Evolutionary conservation across 1,284 basidiomycete species (phyloP).

Genomic region (Psilocybe mexicana): DNA sequence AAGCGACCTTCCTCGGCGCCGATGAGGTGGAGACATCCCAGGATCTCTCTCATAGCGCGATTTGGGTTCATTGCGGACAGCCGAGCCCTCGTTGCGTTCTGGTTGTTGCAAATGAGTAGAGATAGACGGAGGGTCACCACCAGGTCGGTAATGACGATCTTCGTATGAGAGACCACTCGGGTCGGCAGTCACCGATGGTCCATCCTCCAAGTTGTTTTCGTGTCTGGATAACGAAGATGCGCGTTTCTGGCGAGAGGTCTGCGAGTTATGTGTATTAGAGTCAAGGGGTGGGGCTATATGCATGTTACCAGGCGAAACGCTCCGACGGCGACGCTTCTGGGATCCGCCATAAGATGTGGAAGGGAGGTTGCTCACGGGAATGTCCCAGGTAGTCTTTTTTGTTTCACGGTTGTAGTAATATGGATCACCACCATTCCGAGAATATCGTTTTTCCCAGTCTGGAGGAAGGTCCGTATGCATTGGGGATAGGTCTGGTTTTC

Average conservation of each 20-base stretch:
- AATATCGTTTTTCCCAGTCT: conserved; percentile 60
- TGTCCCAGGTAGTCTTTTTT: conserved; percentile 59
- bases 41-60: conserved; percentile 26
- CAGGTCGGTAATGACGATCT: conserved; percentile 68
- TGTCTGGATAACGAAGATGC: conserved; percentile 24
- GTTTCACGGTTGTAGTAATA: conserved; percentile 68
- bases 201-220: conserved; percentile 17
- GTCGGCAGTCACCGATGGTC: conserved; percentile 10
- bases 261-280: conserved; percentile 31
- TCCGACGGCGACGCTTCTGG: conserved; percentile 25
- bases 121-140: conserved; percentile 23
- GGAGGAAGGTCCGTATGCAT: conserved; percentile 46
- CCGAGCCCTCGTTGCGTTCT: conserved; percentile 18
- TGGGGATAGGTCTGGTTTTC: conserved; percentile 25
- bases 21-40: conserved; percentile 25
- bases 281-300: conserved; percentile 23
- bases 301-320: conserved; percentile 23
- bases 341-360: conserved; percentile 18
- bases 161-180: conserved; percentile 44
- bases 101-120: conserved; percentile 7
- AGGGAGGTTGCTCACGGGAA: conserved; percentile 39
- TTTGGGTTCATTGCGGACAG: conserved; percentile 18
- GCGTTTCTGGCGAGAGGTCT: conserved; percentile 27
- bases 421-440: conserved; percentile 43
- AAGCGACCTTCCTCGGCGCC: conserved; percentile 31